Evolutionary conservation across 257 asterid species (phyloP).

Genomic region (Lavandula angustifolia): DNA sequence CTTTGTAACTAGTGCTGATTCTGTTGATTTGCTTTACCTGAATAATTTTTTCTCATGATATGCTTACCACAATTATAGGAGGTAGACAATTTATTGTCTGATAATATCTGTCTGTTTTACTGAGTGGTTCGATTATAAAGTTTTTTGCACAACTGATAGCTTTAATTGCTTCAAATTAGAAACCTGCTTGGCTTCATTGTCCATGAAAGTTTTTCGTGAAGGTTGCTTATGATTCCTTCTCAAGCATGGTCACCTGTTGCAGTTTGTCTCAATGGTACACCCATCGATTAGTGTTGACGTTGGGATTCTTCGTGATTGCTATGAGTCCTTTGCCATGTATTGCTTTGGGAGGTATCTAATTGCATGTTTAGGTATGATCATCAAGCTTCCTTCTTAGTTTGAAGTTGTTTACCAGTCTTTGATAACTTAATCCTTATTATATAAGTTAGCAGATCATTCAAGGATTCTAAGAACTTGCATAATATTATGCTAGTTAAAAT

Average conservation of each 20-base stretch:
- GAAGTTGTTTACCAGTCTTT: slow-evolving; percentile 4
- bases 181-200: slow-evolving; percentile 21
- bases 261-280: slow-evolving; percentile 82
- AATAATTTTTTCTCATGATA: neutral
- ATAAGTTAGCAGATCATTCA: neutral
- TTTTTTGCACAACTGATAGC: neutral
- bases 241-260: slow-evolving; percentile 40
- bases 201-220: slow-evolving; percentile 1
- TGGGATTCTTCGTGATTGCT: slow-evolving; percentile 93
- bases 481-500: slow-evolving; percentile 25
- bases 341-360: slow-evolving; percentile 98
- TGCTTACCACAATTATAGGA: neutral
- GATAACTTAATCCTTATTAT: neutral
- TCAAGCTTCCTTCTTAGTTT: slow-evolving; percentile 23
- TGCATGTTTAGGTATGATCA: slow-evolving; percentile 85
- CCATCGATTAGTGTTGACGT: slow-evolving; percentile 83
- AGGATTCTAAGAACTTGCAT: slow-evolving; percentile 22
- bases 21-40: slow-evolving; percentile 18
- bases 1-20: neutral
- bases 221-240: slow-evolving; percentile 25
- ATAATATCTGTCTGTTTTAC: neutral
- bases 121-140: neutral
- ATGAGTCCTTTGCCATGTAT: slow-evolving; percentile 98
- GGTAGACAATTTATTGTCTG: slow-evolving; percentile 14
- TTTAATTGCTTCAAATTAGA: slow-evolving; percentile 22